Evolutionary conservation across 495 filamentous ascomycete species (phyloP).

Genomic region (Stereocaulon alpinum): DNA sequence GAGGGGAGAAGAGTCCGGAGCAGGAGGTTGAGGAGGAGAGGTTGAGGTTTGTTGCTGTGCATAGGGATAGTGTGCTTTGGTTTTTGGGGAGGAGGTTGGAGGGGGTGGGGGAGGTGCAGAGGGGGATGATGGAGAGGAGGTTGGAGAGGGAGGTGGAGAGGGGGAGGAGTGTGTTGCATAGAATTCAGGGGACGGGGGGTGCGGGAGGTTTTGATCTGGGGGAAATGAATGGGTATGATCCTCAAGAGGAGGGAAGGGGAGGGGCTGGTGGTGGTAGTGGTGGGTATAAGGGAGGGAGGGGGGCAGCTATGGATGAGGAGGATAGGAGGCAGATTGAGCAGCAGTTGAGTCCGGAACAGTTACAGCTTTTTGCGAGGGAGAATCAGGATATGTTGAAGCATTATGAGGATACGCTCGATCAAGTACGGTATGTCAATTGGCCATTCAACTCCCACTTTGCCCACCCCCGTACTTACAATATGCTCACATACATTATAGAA

Average conservation of each 20-base stretch:
- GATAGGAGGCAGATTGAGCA: slow-evolving; percentile 42
- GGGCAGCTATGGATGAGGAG: slow-evolving; percentile 11
- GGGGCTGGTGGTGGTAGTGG: background rate
- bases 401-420: slow-evolving; percentile 82
- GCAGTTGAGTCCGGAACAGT: slow-evolving; percentile 67
- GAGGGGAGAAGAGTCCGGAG: slow-evolving; percentile 41
- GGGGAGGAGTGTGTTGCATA: slow-evolving; percentile 77
- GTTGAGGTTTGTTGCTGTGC: slow-evolving; percentile 44
- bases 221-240: background rate
- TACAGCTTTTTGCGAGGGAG: slow-evolving; percentile 87
- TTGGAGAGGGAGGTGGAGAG: slow-evolving; percentile 76
- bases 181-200: slow-evolving; percentile 32
- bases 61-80: slow-evolving; percentile 75
- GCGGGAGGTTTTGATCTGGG: background rate
- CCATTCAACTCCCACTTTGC: background rate
- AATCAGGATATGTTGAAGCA: slow-evolving; percentile 87
- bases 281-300: background rate
- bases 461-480: background rate
- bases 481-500: slow-evolving; percentile 38
- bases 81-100: slow-evolving; percentile 66
- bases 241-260: slow-evolving; percentile 19
- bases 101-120: slow-evolving; percentile 63
- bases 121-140: slow-evolving; percentile 83
- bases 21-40: slow-evolving; percentile 61
- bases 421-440: slow-evolving; percentile 62